Percentiles rank a stretch among this genome's conserved stretches.
These are phyloP conservation scores for Calonectria pseudoreteaudii DNA, from an alignment of 2,329 filamentous ascomycete species.

Conservation along the genomic window DNA sequence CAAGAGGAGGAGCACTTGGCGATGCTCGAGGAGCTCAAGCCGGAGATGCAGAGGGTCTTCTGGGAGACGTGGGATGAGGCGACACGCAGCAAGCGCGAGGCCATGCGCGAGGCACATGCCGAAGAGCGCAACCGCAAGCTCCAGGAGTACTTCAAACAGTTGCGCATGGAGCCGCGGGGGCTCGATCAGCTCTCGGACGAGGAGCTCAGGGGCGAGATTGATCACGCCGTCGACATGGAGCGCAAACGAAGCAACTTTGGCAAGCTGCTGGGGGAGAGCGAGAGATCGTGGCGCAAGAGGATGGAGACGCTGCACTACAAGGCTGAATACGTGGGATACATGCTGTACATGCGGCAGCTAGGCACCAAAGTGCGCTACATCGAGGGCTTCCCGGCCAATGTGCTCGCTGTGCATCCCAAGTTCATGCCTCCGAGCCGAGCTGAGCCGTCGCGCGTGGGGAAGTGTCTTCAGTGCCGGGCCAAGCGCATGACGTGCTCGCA, in stretches of 20 bases:
- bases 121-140: not conserved
- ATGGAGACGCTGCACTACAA: conserved; percentile 28
- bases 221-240: conserved; percentile 10
- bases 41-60: not conserved
- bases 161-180: not conserved
- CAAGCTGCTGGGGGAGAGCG: not conserved
- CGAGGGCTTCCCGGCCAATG: conserved; percentile 43
- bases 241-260: not conserved
- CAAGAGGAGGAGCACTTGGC: not conserved
- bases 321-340: conserved; percentile 17
- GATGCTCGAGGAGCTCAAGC: not conserved
- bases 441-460: not conserved
- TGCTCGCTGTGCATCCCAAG: conserved; percentile 26
- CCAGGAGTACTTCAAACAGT: not conserved
- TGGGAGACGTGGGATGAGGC: not conserved
- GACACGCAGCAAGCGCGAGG: not conserved
- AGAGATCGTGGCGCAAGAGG: conserved; percentile 10
- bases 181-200: not conserved
- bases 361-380: conserved; percentile 38
- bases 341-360: conserved; percentile 18
- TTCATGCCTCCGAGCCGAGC: conserved; percentile 22
- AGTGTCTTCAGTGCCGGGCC: conserved; percentile 42
- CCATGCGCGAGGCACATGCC: not conserved
- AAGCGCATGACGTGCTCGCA: conserved; percentile 41
- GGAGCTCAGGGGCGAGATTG: conserved; percentile 9